Base-by-base conservation (phyloP, 805 yeast species). In the Yamadazyma sp. region DNA sequence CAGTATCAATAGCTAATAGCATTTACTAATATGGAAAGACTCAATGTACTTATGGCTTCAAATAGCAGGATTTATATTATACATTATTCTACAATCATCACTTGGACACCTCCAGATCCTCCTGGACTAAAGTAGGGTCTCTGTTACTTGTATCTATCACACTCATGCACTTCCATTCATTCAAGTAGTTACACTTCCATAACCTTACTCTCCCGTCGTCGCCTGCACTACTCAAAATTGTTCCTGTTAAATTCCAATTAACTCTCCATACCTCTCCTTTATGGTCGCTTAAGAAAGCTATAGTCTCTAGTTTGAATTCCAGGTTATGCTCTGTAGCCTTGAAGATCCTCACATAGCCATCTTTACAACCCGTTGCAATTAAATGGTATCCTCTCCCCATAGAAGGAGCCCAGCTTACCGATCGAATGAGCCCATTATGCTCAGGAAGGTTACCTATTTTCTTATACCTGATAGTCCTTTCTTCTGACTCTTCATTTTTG, bases 341-440 rank as follows among this genome's bases (percentile, higher is more conserved):
- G 70, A 82, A 91, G 3, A 93, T 82, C 37, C 98, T 75, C 8
- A 93, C 89, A 52, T 71, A 78, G 1, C 98, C 99, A 58, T 93
- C 99, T 57, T 89, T 89, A 57, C 96, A 89, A 4, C 95, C 98
- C 0, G 98, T 91, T 1, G 99, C 98, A 28, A 93, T 71, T 32
- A 90, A 66, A 50, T 91, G 95, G 57, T 78, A 86, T 46, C 82
- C 79, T 48, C 96, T 70, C 2, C 98, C 98, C 83, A 90, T 86
- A 0, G 95, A 79, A 3, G 98, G 96, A 0, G 98, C 98, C 99
- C 99, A 91, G 20, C 90, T 74, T 4, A 90, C 87, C 12, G 89
- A 84, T 52, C 98, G 71, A 22, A 91, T 87, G 27, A 91, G 70
- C 2, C 95, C 96, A 37, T 77, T 73, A 56, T 90, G 97, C 26